Evolutionary conservation across 768 basidiomycete genomes (phyloP).

Genomic region (Suillus sp.): DNA sequence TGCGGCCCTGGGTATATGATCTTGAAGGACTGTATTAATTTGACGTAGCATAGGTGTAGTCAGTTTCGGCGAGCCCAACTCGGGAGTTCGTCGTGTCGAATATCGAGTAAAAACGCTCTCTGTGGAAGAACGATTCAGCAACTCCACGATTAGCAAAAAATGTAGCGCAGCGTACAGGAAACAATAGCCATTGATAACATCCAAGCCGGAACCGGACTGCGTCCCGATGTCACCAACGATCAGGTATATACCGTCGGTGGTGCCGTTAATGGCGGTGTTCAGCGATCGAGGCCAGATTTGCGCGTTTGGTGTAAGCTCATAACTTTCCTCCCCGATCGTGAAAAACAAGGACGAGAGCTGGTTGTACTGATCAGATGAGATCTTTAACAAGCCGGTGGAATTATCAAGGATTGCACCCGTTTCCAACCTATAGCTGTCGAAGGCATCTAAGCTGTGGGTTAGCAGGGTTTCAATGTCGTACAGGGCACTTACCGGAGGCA

Average conservation of each 20-base stretch:
- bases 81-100: constrained; percentile 35
- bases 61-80: constrained; percentile 38
- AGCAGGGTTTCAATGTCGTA: background rate
- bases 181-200: background rate
- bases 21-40: background rate
- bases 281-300: constrained; percentile 38
- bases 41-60: constrained; percentile 24
- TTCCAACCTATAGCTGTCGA: constrained; percentile 10
- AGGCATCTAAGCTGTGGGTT: constrained; percentile 15
- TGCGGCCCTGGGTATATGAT: background rate
- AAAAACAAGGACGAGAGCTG: constrained; percentile 11
- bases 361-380: constrained; percentile 12
- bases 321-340: constrained; percentile 19
- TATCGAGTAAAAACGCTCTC: constrained; percentile 39
- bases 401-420: constrained; percentile 17
- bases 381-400: constrained; percentile 18
- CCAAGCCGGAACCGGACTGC: constrained; percentile 32
- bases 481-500: constrained; percentile 12
- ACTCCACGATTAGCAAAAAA: constrained; percentile 13
- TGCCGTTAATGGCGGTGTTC: constrained; percentile 37
- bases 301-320: constrained; percentile 32
- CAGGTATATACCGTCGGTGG: constrained; percentile 3
- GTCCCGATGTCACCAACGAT: constrained; percentile 26
- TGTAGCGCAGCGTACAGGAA: constrained; percentile 2
- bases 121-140: background rate